These are phyloP conservation scores for Lachnellula subtilissima DNA, from an alignment of 2,329 filamentous ascomycete genomes.

Conservation along the genomic window DNA sequence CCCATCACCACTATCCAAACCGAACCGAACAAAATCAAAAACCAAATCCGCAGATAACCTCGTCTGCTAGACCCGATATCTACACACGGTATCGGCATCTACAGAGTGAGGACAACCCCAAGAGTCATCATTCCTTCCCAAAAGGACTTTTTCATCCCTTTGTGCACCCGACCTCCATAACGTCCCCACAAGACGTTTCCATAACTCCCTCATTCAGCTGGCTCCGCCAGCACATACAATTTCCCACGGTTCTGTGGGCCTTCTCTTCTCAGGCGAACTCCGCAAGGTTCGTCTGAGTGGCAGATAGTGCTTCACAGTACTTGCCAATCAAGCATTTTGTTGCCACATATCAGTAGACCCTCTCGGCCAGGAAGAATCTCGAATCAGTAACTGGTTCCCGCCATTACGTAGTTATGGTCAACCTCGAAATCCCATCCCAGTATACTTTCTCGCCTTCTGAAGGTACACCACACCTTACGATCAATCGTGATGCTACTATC, in stretches of 20 bases:
- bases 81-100: conserved; percentile 77
- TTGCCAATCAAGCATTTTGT: conserved; percentile 17
- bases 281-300: conserved; percentile 94
- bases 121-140: conserved; percentile 83
- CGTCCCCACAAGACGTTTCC: conserved; percentile 67
- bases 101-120: conserved; percentile 55
- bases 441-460: conserved; percentile 79
- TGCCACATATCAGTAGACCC: conserved; percentile 20
- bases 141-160: conserved; percentile 76
- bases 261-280: conserved; percentile 94
- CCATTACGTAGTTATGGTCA: conserved; percentile 67
- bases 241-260: conserved; percentile 74
- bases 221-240: conserved; percentile 74
- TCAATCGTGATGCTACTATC: conserved; percentile 90
- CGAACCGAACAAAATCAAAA: conserved; percentile 16
- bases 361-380: conserved; percentile 2
- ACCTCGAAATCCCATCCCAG: conserved; percentile 71
- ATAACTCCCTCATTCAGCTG: conserved; percentile 60
- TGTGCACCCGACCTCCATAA: conserved; percentile 90
- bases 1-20: conserved; percentile 24
- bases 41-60: conserved; percentile 53
- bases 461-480: conserved; percentile 85
- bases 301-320: conserved; percentile 92
- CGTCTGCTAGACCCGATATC: conserved; percentile 85
- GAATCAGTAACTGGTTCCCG: not conserved